phyloP scores from a whole-genome alignment of 805 yeast genomes.

The Clavispora carvajalis region DNA sequence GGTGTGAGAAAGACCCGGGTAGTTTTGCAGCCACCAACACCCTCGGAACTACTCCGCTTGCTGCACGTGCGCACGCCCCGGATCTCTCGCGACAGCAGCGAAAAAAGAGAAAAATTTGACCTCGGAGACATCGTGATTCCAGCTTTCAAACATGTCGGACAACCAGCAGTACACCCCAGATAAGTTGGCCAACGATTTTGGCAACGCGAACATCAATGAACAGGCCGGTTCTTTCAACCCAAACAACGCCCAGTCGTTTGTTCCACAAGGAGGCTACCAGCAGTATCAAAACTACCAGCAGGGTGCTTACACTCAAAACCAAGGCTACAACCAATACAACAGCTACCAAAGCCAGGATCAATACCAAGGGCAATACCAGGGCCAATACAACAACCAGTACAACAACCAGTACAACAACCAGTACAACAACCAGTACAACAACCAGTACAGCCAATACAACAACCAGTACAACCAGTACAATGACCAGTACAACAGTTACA shows the following conservation, averaged over 20 bases:
- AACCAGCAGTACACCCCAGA: slow-evolving; percentile 31
- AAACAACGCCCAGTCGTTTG: slow-evolving; percentile 39
- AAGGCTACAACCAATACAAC: slow-evolving; percentile 9
- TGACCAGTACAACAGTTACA: slow-evolving; percentile 16
- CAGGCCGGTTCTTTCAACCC: slow-evolving; percentile 38
- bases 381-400: slow-evolving; percentile 17
- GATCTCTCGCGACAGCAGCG: not conserved
- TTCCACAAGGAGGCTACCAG: slow-evolving; percentile 34
- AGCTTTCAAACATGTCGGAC: slow-evolving; percentile 10
- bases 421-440: slow-evolving; percentile 14
- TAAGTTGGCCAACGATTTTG: slow-evolving; percentile 40
- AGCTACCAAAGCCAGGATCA: slow-evolving; percentile 7
- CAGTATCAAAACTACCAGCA: slow-evolving; percentile 13
- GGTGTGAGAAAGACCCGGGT: not conserved
- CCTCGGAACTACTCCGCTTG: not conserved
- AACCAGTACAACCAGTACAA: slow-evolving; percentile 9
- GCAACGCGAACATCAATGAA: slow-evolving; percentile 34
- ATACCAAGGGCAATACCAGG: slow-evolving; percentile 9
- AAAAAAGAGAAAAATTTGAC: slow-evolving; percentile 3
- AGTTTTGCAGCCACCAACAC: not conserved
- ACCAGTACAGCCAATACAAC: slow-evolving; percentile 21
- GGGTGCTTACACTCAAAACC: not conserved
- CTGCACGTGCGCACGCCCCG: not conserved
- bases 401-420: slow-evolving; percentile 16
- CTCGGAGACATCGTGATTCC: not conserved